Evolutionary conservation across 108 stramenopile genomes (phyloP).

Genomic region (Fragilaria radians): DNA sequence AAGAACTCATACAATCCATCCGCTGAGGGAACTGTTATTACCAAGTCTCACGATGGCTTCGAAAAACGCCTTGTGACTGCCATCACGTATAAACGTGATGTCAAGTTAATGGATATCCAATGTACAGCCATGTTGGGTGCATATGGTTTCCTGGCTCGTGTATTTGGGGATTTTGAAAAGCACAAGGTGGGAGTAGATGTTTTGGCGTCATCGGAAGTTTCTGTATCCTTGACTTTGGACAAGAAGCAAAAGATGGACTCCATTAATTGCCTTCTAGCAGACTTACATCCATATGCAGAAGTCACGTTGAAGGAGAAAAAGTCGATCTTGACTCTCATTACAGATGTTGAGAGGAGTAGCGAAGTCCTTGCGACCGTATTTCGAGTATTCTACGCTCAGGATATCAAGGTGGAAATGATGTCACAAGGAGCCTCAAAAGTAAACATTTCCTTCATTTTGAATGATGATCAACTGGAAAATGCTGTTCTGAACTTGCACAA

Average conservation of each 20-base stretch:
- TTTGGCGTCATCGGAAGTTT: slow-evolving; percentile 95
- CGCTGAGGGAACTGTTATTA: slow-evolving; percentile 87
- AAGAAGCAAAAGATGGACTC: slow-evolving; percentile 65
- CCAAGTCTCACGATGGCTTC: slow-evolving; percentile 24
- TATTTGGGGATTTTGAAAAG: slow-evolving; percentile 92
- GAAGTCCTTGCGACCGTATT: slow-evolving; percentile 94
- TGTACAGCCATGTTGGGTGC: slow-evolving; percentile 96
- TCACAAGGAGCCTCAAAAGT: slow-evolving; percentile 93
- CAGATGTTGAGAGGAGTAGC: slow-evolving; percentile 81
- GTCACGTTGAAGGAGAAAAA: slow-evolving; percentile 55
- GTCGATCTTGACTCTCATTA: slow-evolving; percentile 89
- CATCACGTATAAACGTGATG: slow-evolving; percentile 88
- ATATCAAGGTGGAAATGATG: slow-evolving; percentile 91
- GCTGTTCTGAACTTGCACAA: slow-evolving; percentile 71
- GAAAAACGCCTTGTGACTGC: slow-evolving; percentile 69
- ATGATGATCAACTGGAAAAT: slow-evolving; percentile 61
- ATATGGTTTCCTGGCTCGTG: slow-evolving; percentile 88
- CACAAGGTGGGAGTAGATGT: slow-evolving; percentile 98
- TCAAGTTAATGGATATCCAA: slow-evolving; percentile 87
- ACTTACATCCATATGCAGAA: slow-evolving; percentile 55
- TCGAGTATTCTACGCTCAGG: slow-evolving; percentile 60
- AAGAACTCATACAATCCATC: slow-evolving; percentile 97
- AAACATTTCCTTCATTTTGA: slow-evolving; percentile 88
- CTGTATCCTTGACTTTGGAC: slow-evolving; percentile 95
- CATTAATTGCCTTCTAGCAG: slow-evolving; percentile 36